Conservation (phyloP, 164 flowering plant species). For the Tetrastigma voinierianum region DNA sequence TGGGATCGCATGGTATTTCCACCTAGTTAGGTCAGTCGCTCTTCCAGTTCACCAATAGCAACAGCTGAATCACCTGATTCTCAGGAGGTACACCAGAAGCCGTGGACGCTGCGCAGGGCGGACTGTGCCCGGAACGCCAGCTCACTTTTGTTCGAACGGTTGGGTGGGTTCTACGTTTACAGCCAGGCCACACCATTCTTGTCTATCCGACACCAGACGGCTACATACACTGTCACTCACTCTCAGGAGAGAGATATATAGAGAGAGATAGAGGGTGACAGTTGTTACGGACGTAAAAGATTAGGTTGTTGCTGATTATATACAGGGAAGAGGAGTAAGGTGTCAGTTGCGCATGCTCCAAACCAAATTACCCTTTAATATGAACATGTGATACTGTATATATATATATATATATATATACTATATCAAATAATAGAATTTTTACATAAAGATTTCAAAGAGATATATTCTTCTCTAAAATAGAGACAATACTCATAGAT, state of each 20-base stretch:
- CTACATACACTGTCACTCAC: too few relatives aligned
- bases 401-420: too few relatives aligned
- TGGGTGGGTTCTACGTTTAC: conserved; percentile 50
- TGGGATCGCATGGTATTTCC: conserved; percentile 31
- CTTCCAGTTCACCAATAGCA: conserved; percentile 47
- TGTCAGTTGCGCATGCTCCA: not conserved
- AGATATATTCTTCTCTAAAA: too few relatives aligned
- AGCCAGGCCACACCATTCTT: conserved; percentile 52
- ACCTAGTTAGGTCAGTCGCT: conserved; percentile 44
- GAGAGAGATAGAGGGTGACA: conserved; percentile 7
- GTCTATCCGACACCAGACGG: conserved; percentile 59
- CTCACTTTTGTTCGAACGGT: conserved; percentile 41
- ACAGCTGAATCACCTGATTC: conserved; percentile 39
- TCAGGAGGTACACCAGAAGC: conserved; percentile 40
- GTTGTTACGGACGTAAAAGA: not conserved
- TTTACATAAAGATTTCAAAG: too few relatives aligned
- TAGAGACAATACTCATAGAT: too few relatives aligned
- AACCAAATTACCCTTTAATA: not conserved
- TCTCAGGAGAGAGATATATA: too few relatives aligned
- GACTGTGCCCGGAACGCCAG: conserved; percentile 39
- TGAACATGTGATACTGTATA: too few relatives aligned
- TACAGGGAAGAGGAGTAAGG: not conserved
- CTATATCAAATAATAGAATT: too few relatives aligned
- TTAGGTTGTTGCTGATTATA: not conserved
- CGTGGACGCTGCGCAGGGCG: conserved; percentile 56